phyloP scores from a whole-genome alignment of 2,329 filamentous ascomycete species.

The Fusarium sp. region DNA sequence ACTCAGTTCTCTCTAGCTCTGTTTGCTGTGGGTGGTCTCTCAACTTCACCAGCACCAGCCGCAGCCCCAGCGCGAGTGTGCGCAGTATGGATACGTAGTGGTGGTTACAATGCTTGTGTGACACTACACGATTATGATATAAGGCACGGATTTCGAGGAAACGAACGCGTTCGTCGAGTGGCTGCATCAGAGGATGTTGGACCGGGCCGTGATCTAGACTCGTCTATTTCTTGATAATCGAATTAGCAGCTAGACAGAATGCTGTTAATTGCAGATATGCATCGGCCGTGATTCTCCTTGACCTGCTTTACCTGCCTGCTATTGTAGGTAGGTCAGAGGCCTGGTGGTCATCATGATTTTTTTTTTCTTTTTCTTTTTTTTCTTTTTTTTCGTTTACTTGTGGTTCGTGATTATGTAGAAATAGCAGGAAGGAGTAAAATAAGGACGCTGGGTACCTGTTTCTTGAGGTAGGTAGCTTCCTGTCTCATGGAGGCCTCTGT shows the following conservation, averaged over 20 bases:
- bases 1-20: constrained; percentile 16
- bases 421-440: background rate
- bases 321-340: too few species aligned
- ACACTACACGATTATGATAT: background rate
- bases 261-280: background rate
- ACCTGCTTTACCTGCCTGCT: background rate
- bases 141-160: constrained; percentile 1
- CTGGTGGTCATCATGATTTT: too few species aligned
- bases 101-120: background rate
- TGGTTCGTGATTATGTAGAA: background rate
- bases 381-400: too few species aligned
- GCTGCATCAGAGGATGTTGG: constrained; percentile 2
- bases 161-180: background rate
- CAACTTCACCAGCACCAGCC: background rate
- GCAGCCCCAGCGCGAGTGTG: background rate
- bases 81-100: background rate
- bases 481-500: too few species aligned
- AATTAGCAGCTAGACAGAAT: background rate
- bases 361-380: too few species aligned
- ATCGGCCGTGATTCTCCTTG: background rate
- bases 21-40: constrained; percentile 8
- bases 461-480: too few species aligned
- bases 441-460: too few species aligned
- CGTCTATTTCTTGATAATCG: background rate
- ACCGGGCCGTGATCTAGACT: constrained; percentile 3